phyloP scores from a whole-genome alignment of 441 rosid genomes.

The Cnidoscolus chayamansa region DNA sequence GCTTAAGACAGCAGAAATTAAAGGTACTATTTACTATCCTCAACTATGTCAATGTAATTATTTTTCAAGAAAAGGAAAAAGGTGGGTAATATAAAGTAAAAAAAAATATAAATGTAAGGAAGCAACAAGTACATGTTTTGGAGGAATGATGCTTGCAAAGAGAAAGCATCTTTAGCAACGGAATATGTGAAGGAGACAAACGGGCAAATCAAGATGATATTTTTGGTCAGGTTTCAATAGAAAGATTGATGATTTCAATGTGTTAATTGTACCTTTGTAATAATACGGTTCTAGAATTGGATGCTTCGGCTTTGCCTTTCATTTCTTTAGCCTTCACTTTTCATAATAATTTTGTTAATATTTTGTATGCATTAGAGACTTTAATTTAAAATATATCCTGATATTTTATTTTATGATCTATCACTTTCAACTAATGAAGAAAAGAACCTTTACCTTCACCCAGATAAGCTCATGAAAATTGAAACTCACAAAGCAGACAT shows the following conservation, averaged over 20 bases:
- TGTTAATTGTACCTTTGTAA: not conserved
- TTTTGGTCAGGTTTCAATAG: too few relatives aligned
- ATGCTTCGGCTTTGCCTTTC: not conserved
- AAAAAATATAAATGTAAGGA: not conserved
- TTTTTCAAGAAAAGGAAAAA: not conserved
- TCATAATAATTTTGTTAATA: too few relatives aligned
- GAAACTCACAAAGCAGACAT: too few relatives aligned
- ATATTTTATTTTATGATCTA: too few relatives aligned
- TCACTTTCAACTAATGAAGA: too few relatives aligned
- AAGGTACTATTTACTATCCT: too few relatives aligned
- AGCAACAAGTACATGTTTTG: not conserved
- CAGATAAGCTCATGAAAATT: too few relatives aligned
- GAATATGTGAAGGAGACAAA: not conserved
- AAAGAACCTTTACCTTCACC: too few relatives aligned
- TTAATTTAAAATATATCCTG: too few relatives aligned
- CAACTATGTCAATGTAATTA: too few relatives aligned
- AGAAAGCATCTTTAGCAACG: not conserved
- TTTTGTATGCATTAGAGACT: too few relatives aligned
- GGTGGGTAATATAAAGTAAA: not conserved
- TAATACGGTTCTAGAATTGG: not conserved
- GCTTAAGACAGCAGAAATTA: not conserved
- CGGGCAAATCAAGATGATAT: not conserved
- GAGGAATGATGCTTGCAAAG: not conserved
- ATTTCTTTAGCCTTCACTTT: too few relatives aligned
- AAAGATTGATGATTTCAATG: not conserved